Conservation (phyloP, 768 basidiomycete genomes). For the Leccinum rimulosum region DNA sequence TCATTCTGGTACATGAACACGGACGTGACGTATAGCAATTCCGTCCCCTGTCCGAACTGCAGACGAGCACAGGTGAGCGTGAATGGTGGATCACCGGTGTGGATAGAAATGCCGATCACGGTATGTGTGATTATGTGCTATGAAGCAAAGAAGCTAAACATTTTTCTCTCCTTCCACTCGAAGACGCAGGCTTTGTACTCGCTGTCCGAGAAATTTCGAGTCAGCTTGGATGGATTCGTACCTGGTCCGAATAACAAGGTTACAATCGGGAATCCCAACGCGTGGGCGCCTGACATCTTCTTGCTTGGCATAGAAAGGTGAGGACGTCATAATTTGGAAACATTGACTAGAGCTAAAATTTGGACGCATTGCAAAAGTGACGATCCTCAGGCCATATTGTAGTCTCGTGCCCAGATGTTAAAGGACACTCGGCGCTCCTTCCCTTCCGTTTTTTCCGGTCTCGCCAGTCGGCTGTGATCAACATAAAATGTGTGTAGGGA, state of each 20-base stretch:
- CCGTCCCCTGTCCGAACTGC: slow-evolving; percentile 7
- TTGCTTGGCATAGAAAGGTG: neutral
- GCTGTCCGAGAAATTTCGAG: slow-evolving; percentile 1
- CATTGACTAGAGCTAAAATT: too few relatives aligned
- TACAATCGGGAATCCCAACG: slow-evolving; percentile 2
- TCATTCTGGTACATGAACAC: slow-evolving; percentile 7
- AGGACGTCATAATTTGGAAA: neutral
- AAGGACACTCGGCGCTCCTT: too few relatives aligned
- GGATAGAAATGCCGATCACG: slow-evolving; percentile 10
- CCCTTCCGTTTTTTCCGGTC: too few relatives aligned
- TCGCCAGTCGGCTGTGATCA: too few relatives aligned
- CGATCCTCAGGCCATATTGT: too few relatives aligned
- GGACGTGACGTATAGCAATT: slow-evolving; percentile 7
- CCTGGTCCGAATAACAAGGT: slow-evolving; percentile 3
- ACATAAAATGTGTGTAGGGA: too few relatives aligned
- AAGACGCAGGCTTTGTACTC: slow-evolving; percentile 3
- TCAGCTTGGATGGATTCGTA: slow-evolving; percentile 11
- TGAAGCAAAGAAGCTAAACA: neutral
- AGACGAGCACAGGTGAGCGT: slow-evolving; percentile 7
- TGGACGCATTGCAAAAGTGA: too few relatives aligned
- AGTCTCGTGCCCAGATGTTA: too few relatives aligned
- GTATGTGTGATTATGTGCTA: neutral
- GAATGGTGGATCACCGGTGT: slow-evolving; percentile 1
- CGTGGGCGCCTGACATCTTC: slow-evolving; percentile 9
- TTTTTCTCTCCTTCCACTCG: neutral